These are phyloP conservation scores for Psilocybe azurescens DNA, from an alignment of 768 basidiomycete species.

Conservation along the genomic window DNA sequence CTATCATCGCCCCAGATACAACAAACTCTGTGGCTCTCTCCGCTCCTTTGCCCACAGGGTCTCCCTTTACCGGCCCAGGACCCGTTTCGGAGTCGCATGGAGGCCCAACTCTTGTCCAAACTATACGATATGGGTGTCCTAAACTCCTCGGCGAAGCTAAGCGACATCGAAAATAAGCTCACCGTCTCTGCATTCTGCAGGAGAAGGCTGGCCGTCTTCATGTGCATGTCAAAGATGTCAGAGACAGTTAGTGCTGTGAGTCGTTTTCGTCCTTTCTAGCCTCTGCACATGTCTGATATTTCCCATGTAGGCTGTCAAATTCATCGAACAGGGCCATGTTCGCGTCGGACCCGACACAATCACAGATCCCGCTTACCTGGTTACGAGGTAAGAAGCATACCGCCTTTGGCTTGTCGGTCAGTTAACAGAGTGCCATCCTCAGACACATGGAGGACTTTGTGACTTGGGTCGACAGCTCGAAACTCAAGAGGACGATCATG, in stretches of 20 bases:
- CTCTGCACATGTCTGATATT: slow-evolving; percentile 9
- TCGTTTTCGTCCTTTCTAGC: slow-evolving; percentile 22
- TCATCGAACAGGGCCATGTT: slow-evolving; percentile 98
- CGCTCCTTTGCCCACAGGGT: slow-evolving; percentile 87
- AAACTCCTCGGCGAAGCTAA: slow-evolving; percentile 84
- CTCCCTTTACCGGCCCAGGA: slow-evolving; percentile 89
- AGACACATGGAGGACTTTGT: slow-evolving; percentile 99
- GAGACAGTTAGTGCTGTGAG: slow-evolving; percentile 93
- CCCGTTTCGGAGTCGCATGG: slow-evolving; percentile 84
- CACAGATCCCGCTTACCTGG: slow-evolving; percentile 95
- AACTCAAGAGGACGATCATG: slow-evolving; percentile 95
- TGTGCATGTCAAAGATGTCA: slow-evolving; percentile 93
- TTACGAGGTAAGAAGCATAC: slow-evolving; percentile 67
- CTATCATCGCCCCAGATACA: slow-evolving; percentile 61
- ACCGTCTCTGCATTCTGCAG: slow-evolving; percentile 96
- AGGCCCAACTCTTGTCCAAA: slow-evolving; percentile 88
- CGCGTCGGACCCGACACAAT: slow-evolving; percentile 96
- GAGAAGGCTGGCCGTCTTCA: slow-evolving; percentile 88
- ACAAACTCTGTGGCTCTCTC: slow-evolving; percentile 90
- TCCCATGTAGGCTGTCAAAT: slow-evolving; percentile 82
- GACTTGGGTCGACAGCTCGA: slow-evolving; percentile 98
- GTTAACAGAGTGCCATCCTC: slow-evolving; percentile 9
- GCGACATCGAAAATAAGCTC: slow-evolving; percentile 95
- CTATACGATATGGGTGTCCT: slow-evolving; percentile 98
- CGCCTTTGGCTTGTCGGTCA: slow-evolving; percentile 1